A percentile compares a stretch with the other conserved stretches of the same genome.
phyloP scores from a whole-genome alignment of 2,329 filamentous ascomycete genomes.

The Botrytis tulipae region DNA sequence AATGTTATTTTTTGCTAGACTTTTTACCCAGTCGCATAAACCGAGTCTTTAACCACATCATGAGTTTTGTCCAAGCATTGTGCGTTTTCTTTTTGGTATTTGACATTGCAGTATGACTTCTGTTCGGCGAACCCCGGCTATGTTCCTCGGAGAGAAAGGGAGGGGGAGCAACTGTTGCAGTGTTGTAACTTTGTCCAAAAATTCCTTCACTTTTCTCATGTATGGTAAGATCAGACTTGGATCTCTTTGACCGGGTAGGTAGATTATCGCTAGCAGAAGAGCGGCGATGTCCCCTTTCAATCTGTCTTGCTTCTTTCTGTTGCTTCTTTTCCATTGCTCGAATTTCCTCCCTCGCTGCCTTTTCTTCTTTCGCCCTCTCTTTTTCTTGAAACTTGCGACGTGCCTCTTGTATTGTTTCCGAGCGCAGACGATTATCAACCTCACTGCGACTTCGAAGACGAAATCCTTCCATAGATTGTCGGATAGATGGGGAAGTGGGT shows the following conservation, averaged over 20 bases:
- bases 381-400: constrained; percentile 63
- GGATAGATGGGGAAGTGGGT: constrained; percentile 51
- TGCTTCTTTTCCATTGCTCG: constrained; percentile 58
- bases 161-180: constrained; percentile 9
- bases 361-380: constrained; percentile 60
- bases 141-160: constrained; percentile 18
- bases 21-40: constrained; percentile 44
- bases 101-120: constrained; percentile 17
- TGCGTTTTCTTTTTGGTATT: constrained; percentile 56
- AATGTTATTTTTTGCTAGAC: constrained; percentile 10
- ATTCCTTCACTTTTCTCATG: constrained; percentile 25
- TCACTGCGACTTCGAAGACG: constrained; percentile 61
- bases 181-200: constrained; percentile 30
- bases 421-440: constrained; percentile 52
- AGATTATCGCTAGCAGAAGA: constrained; percentile 38
- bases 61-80: constrained; percentile 60
- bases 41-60: constrained; percentile 63
- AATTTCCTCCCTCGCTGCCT: constrained; percentile 58
- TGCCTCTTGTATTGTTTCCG: constrained; percentile 58
- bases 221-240: constrained; percentile 40
- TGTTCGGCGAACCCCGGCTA: neutral
- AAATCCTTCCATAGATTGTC: constrained; percentile 60
- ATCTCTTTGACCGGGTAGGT: constrained; percentile 43
- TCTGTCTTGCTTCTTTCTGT: constrained; percentile 53
- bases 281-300: constrained; percentile 43